Base-by-base conservation (phyloP, 129 eudicot genomes). In the Lactuca sativa region DNA sequence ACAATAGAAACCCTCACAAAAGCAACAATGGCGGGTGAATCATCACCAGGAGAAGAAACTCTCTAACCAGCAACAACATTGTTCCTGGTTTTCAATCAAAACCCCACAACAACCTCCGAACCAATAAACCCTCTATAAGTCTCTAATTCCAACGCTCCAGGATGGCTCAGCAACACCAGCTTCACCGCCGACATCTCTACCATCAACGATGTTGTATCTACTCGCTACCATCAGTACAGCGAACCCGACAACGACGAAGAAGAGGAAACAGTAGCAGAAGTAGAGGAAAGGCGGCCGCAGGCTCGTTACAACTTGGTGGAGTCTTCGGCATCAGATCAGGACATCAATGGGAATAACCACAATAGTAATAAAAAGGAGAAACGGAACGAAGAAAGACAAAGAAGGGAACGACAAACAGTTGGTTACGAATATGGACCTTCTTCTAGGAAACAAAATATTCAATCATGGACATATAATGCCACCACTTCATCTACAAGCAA, bases 121-220 rank as follows among this genome's bases (percentile, higher is more conserved):
- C 31, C 78, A 58, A 40, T 15, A 31, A 77, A 70, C 53, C 70
- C 63, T 41, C 64, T 67, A 14, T 64, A 78, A 57, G 0, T 56
- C 66, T 53, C 59, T 56, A 70, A 72, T 57, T 38, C 49, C 67
- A 36, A 44, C 62, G 17, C 84, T n/a, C 67, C 81, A 10, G 25
- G 37, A 61, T 92, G 96, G 96, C 97, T 88, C 44, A 41, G 47
- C 56, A 88, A 82, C 79, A 15, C 85, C 71, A 92, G 97, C 85
- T 92, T 92, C 87, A 86, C 89, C 77, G 37, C 86, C 79, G 83
- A 92, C 85, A 62, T 86, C 69, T 75, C 96, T 68, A 61, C 77
- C 78, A 76, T 91, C 38, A 82, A 82, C 81, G 79, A 78, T 64
- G 82, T 82, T 69, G 86, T 80, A 17, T 57, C 90, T 3, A 74